Base-by-base conservation (phyloP, 1,139 yeast genomes). In the Arxiozyma bovina region DNA sequence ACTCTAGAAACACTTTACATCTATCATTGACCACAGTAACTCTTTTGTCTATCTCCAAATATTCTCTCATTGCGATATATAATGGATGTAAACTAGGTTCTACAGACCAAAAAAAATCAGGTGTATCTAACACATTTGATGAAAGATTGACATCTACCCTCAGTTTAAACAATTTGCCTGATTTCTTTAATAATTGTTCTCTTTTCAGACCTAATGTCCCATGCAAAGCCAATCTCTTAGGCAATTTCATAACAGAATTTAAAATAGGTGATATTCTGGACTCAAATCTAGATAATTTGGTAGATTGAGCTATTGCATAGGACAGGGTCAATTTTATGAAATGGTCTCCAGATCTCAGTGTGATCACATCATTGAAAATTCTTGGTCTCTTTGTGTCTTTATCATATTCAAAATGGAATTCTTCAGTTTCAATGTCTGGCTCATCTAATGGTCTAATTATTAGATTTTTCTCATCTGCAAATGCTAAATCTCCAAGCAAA, bases 231-330 rank as follows among this genome's bases (percentile, higher is more conserved):
- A 93, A 73, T 61, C 90, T 82, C 65, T 88, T 88, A 1, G 99
- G 99, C 30, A 93, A 77, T 66, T 85, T 85, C 23, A 95, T 85
- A 49, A 93, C 93, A 64, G 91, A 87, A 57, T 84, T 87, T 68
- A 93, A 77, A 57, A 85, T 84, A 48, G 83, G 83, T 20, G 93
- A 88, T 85, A 93, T 90, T 60, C 96, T 76, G 51, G 96, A 87
- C 69, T 93, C 99, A 71, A 93, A 93, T 53, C 93, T 74, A 46
- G 96, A 87, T 40, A 93, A 73, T 68, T 91, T 93, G 0, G 98
- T 90, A 62, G 95, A 91, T 70, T 93, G 99, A 0, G 98, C 97
- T 59, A 93, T 88, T 1, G 99, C 96, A 71, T 93, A 96, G 1
- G 97, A 88, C 81, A 93, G 82, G 11, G 98, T 88, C 55, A 93